Evolutionary conservation across 768 basidiomycete genomes (phyloP), one percentile per base, ranked within the genome.

Genomic region (Hemileccinum impolitum): DNA sequence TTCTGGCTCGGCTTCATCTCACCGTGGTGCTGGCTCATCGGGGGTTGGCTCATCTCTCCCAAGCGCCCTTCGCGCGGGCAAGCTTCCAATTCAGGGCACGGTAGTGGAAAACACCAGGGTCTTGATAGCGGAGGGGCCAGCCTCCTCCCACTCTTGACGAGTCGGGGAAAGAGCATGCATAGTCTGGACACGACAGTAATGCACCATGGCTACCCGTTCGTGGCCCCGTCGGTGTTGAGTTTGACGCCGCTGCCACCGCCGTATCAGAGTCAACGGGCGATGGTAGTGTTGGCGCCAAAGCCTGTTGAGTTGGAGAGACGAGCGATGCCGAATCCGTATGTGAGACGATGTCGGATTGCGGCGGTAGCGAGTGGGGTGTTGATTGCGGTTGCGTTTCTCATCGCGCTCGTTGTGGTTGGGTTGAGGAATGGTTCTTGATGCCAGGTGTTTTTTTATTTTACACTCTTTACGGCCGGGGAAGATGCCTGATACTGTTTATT

Each of bases 1-100:
- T 89, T 89, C 68, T 88, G 84, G 82, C 48, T 83, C 0, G 87
- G 87, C 3, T 89, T 89, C 57, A 48, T 87, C 40, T 82, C 77
- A 39, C 87, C 87, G 0, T 79, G 84, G 65, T 76, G 87, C 45
- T 89, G 87, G 87, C 74, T 89, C 39, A 72, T 88, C 13, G 87
- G 86, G 0, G 87, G 87, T 4, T 89, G 87, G 87, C 77, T 85
- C 49, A 69, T 81, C 47, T 8, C 58, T 2, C 19, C 52, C 41
- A 50, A 52, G 14, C 25, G 52, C 5, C 36, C 40, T 4, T 17
- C 50, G 61, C 72, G 53, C 3, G 41, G 13, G 12, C 18, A 64
- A 8, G 19, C 25, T 13, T 6, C 48, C 1, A 18, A 52, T 2
- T 34, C 14, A 2, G 47, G 46, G 38, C 38, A 59, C 4, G 30